Evolutionary conservation across 2,329 filamentous ascomycete species (phyloP).

Genomic region (Aspergillus fumigatiaffinis): DNA sequence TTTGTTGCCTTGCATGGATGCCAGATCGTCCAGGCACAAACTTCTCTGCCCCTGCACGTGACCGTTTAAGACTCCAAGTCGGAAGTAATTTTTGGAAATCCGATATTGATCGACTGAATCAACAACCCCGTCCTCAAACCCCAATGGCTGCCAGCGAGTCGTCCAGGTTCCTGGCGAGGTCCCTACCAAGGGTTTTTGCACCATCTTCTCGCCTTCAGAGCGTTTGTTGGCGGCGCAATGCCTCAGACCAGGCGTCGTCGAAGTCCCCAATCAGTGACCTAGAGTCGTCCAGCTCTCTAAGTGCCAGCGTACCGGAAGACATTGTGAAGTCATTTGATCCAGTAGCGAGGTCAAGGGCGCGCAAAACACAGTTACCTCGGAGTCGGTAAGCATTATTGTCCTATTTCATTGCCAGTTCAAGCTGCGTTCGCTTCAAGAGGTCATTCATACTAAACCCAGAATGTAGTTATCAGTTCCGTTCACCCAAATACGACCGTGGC

Average conservation of each 20-base stretch:
- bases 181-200: constrained; percentile 32
- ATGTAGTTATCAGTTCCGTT: constrained; percentile 84
- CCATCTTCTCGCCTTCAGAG: constrained; percentile 28
- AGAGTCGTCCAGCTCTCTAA: constrained; percentile 47
- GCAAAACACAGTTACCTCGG: constrained; percentile 44
- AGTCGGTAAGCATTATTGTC: constrained; percentile 47
- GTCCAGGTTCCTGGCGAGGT: constrained; percentile 37
- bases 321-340: constrained; percentile 49
- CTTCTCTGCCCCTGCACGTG: constrained; percentile 10
- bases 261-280: constrained; percentile 39
- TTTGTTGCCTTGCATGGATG: constrained; percentile 8
- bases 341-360: constrained; percentile 42
- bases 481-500: constrained; percentile 91
- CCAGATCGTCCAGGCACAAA: constrained; percentile 5
- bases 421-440: constrained; percentile 1
- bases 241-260: constrained; percentile 40
- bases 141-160: constrained; percentile 40
- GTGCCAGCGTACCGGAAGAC: constrained; percentile 35
- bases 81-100: constrained; percentile 31
- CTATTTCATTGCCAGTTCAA: neutral
- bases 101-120: constrained; percentile 10
- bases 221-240: constrained; percentile 43
- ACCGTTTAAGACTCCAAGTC: constrained; percentile 12
- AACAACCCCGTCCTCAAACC: constrained; percentile 16
- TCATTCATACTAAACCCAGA: constrained; percentile 6